These are phyloP conservation scores for Pestalotiopsis sp. DNA, from an alignment of 2,329 filamentous ascomycete species.

Conservation along the genomic window DNA sequence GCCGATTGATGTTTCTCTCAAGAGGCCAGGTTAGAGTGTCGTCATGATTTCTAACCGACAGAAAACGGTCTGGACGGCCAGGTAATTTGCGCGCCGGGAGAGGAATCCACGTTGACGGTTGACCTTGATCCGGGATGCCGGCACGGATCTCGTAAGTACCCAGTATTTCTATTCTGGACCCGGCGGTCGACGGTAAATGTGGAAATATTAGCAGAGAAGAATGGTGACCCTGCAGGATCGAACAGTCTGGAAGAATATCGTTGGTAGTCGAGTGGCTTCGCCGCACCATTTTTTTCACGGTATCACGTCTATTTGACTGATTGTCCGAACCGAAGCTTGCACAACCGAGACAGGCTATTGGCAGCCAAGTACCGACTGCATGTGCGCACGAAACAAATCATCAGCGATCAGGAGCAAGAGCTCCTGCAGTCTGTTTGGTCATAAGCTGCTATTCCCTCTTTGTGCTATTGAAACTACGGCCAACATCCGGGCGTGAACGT, in stretches of 20 bases:
- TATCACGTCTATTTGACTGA: background rate
- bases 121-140: background rate
- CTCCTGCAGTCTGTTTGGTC: background rate
- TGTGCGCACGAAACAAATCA: background rate
- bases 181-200: background rate
- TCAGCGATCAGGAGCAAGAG: background rate
- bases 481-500: background rate
- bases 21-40: background rate
- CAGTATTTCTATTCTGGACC: background rate
- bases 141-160: background rate
- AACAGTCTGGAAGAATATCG: background rate
- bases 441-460: background rate
- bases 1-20: background rate
- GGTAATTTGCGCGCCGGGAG: background rate
- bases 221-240: background rate
- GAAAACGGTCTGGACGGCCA: background rate
- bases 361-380: background rate
- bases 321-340: background rate
- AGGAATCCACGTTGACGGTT: background rate
- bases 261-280: constrained; percentile 17
- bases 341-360: background rate
- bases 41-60: background rate
- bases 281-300: constrained; percentile 21
- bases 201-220: background rate
- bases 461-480: background rate